phyloP scores from a whole-genome alignment of 2,329 filamentous ascomycete genomes.

The Fusarium bulbicola region DNA sequence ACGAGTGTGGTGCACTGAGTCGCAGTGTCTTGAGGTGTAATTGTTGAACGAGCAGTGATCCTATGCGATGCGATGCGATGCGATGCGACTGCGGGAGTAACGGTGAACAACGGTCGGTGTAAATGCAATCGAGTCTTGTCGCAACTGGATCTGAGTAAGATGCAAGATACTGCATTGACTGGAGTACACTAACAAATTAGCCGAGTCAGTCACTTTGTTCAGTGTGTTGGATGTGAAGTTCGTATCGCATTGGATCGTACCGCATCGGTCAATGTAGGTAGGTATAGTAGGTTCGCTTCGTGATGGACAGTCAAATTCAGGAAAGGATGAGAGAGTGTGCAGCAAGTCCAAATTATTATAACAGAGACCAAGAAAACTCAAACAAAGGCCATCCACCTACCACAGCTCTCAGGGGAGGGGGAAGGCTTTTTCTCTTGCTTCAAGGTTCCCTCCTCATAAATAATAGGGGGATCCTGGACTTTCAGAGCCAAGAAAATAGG shows the following conservation, averaged over 20 bases:
- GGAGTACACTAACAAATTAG: conserved; percentile 12
- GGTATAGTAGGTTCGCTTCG: background rate
- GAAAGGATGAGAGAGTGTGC: background rate
- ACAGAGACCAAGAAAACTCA: background rate
- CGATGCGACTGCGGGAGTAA: conserved; percentile 19
- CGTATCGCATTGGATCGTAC: background rate
- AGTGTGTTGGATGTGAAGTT: background rate
- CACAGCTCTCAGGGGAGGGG: conserved; percentile 10
- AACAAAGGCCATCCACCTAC: background rate
- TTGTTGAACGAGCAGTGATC: conserved; percentile 1
- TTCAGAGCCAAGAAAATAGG: conserved; percentile 2
- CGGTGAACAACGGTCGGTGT: background rate
- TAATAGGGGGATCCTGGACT: conserved; percentile 3
- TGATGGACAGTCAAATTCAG: background rate
- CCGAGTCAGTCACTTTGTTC: conserved; percentile 3
- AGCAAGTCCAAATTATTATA: conserved; percentile 5
- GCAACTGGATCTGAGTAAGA: conserved; percentile 23
- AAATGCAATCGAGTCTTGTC: conserved; percentile 16
- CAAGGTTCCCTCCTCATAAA: background rate
- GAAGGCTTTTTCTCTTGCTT: background rate
- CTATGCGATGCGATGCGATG: conserved; percentile 8
- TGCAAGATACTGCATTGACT: background rate
- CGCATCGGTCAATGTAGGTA: background rate
- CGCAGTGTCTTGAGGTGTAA: background rate
- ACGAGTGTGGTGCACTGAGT: background rate